Percentiles rank a stretch among this genome's conserved stretches.
These are phyloP conservation scores for Blastosporella zonata DNA, from an alignment of 1,284 basidiomycete species.

Conservation along the genomic window DNA sequence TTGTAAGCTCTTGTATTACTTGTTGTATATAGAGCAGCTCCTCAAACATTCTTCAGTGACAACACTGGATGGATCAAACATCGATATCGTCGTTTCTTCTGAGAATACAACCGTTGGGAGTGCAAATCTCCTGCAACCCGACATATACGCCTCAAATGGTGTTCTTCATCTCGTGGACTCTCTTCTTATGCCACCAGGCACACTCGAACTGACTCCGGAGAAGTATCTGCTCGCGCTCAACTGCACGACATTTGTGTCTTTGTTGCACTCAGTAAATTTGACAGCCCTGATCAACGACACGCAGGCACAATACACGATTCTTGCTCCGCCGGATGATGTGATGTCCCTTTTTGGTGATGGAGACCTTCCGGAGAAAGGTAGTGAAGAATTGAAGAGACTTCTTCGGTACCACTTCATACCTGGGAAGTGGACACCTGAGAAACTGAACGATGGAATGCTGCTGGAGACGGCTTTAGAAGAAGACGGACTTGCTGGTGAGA, in stretches of 20 bases:
- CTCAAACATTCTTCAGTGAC: slow-evolving; percentile 46
- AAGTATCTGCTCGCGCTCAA: slow-evolving; percentile 90
- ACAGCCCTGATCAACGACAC: slow-evolving; percentile 77
- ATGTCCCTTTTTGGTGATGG: slow-evolving; percentile 54
- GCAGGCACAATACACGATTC: slow-evolving; percentile 70
- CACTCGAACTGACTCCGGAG: slow-evolving; percentile 85
- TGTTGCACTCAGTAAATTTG: slow-evolving; percentile 82
- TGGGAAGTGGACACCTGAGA: slow-evolving; percentile 66
- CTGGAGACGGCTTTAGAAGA: slow-evolving; percentile 78
- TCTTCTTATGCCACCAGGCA: slow-evolving; percentile 75
- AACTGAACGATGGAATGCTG: slow-evolving; percentile 72
- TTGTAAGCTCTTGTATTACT: slow-evolving; percentile 43
- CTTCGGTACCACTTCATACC: slow-evolving; percentile 88
- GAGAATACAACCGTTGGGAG: slow-evolving; percentile 63
- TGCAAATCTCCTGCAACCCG: slow-evolving; percentile 64
- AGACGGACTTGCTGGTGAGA: slow-evolving; percentile 58
- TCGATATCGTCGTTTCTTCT: slow-evolving; percentile 56
- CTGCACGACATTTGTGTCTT: slow-evolving; percentile 86
- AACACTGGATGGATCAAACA: slow-evolving; percentile 63
- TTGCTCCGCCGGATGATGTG: slow-evolving; percentile 90
- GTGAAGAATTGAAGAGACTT: slow-evolving; percentile 60
- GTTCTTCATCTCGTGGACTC: slow-evolving; percentile 89
- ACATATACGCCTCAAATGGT: slow-evolving; percentile 92
- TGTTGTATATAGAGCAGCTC: slow-evolving; percentile 5
- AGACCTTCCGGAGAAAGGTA: slow-evolving; percentile 62